Conservation (phyloP, 2,329 filamentous ascomycete species). For the Lasiodiplodia sp. region DNA sequence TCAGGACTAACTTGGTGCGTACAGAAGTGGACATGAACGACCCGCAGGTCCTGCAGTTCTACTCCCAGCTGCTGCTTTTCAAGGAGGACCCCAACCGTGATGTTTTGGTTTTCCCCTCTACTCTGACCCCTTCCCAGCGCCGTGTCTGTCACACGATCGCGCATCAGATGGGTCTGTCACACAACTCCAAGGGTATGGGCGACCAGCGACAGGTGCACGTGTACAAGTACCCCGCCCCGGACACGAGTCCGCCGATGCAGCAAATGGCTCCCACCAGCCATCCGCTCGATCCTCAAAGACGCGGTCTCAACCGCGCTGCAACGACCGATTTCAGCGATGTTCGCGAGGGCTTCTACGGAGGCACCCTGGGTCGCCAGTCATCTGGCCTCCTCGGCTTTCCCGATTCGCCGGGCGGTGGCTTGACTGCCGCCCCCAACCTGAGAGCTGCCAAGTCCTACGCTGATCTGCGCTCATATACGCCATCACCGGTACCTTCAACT, state of each 20-base stretch:
- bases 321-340: conserved; percentile 94
- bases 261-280: conserved; percentile 67
- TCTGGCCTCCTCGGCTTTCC: conserved; percentile 80
- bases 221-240: conserved; percentile 70
- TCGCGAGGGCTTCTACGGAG: conserved; percentile 75
- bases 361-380: conserved; percentile 79
- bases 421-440: conserved; percentile 78
- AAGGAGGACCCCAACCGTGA: conserved; percentile 80
- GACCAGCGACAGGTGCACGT: conserved; percentile 92
- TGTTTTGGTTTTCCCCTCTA: conserved; percentile 82
- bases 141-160: conserved; percentile 92
- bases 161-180: conserved; percentile 91
- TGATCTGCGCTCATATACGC: conserved; percentile 92
- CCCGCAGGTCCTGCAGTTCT: conserved; percentile 83
- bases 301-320: conserved; percentile 89
- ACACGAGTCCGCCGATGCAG: conserved; percentile 68
- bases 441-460: conserved; percentile 96
- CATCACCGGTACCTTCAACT: conserved; percentile 88
- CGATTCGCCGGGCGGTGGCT: conserved; percentile 71
- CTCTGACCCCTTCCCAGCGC: conserved; percentile 81
- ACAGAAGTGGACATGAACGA: conserved; percentile 89
- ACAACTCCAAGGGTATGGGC: conserved; percentile 86
- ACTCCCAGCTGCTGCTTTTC: conserved; percentile 89
- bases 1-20: conserved; percentile 33
- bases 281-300: conserved; percentile 77